Base-by-base conservation (phyloP, 805 yeast genomes). In the Ogataea naganishii region DNA sequence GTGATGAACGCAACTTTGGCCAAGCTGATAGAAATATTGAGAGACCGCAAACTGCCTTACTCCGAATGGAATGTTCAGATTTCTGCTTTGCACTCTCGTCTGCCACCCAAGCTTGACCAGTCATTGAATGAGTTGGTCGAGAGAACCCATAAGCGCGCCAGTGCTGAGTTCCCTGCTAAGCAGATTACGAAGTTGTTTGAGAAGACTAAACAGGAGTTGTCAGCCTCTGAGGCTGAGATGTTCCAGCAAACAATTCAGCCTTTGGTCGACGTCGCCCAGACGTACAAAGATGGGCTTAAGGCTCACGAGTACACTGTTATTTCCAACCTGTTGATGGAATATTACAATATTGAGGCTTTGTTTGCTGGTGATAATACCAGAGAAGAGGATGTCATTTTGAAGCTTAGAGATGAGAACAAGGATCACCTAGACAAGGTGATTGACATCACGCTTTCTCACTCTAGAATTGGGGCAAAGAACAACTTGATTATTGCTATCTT, bases 151-250 rank as follows among this genome's bases (percentile, higher is more conserved):
- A 62, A 76, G 30, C 58, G 94, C 57, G 16, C 31, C 4, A 60
- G 65, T 38, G 88, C 82, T 23, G 88, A 85, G 40, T 92, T 92
- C 78, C 99, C 99, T 30, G 85, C 97, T 24, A 82, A 82, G 58
- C 92, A 78, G 56, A 57, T 89, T 23, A 54, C 74, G 39, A 80
- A 84, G 49, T 62, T 80, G 31, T 64, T 92, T 43, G 81, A 75
- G 34, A 80, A 78, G 56, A 57, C 75, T 24, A 46, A 58, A 14
- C 53, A 67, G 37, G 72, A 71, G 14, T 56, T 56, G 31, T 68
- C 74, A 21, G 67, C 64, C 18, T 59, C 64, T 24, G 79, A 72
- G 41, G 39, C 49, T 9, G n/a, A n/a, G n/a, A 58, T 75, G 31
- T 75, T 79, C 50, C 53, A 52, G 10, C 69, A 66, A 38, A 74